Evolutionary conservation across 2,329 filamentous ascomycete species (phyloP).

Genomic region (Nemania serpens): DNA sequence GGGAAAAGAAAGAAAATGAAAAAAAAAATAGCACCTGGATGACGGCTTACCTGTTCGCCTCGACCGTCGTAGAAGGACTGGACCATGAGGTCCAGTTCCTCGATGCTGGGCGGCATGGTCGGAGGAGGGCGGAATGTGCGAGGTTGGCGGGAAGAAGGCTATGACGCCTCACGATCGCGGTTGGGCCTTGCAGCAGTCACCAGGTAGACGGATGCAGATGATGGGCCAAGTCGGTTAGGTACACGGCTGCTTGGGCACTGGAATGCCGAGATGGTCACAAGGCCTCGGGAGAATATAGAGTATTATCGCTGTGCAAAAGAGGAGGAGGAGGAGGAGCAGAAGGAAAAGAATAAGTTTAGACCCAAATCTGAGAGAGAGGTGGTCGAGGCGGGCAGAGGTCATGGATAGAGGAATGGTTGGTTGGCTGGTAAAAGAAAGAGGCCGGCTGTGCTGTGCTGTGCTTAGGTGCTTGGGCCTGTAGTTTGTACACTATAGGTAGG

Average conservation of each 20-base stretch:
- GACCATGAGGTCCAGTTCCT: constrained; percentile 95
- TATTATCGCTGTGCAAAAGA: not conserved
- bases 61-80: constrained; percentile 97
- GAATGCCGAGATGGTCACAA: not conserved
- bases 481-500: not conserved
- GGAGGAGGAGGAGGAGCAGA: not conserved
- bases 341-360: too few species aligned
- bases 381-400: constrained; percentile 14
- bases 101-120: constrained; percentile 73
- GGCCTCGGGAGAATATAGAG: not conserved
- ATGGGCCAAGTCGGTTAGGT: not conserved
- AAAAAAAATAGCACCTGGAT: too few species aligned
- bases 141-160: constrained; percentile 34
- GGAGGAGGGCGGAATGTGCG: constrained; percentile 20
- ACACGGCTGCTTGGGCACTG: constrained; percentile 6
- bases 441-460: constrained; percentile 21
- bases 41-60: constrained; percentile 78
- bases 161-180: constrained; percentile 35
- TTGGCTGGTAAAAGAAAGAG: constrained; percentile 23
- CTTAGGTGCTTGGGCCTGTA: too few species aligned
- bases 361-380: constrained; percentile 3
- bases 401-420: constrained; percentile 16
- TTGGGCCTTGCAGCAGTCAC: constrained; percentile 31
- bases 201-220: not conserved
- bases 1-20: not conserved